These are phyloP conservation scores for Vicia sativa DNA, from an alignment of 306 rosid genomes.

Conservation along the genomic window DNA sequence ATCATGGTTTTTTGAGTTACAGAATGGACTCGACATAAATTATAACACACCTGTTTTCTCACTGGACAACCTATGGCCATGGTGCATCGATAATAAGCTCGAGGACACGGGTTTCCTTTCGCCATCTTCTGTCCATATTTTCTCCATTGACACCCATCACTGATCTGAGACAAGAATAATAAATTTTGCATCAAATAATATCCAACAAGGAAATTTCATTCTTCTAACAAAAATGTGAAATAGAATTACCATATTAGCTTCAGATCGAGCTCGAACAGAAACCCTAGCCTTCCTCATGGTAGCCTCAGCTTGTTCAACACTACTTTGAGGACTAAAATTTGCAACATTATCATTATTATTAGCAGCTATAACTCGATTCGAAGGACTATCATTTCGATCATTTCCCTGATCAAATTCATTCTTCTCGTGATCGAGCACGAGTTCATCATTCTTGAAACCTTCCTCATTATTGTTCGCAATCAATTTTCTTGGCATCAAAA, in stretches of 20 bases:
- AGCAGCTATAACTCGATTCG: slow-evolving; percentile 45
- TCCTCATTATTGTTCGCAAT: slow-evolving; percentile 50
- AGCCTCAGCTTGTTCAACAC: slow-evolving; percentile 72
- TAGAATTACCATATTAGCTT: slow-evolving; percentile 67
- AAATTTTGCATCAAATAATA: neutral
- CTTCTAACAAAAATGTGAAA: slow-evolving; percentile 1
- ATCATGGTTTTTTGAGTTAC: neutral
- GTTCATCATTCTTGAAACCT: slow-evolving; percentile 41
- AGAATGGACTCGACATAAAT: slow-evolving; percentile 1
- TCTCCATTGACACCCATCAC: slow-evolving; percentile 97
- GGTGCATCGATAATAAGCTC: slow-evolving; percentile 95
- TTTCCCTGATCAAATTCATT: slow-evolving; percentile 40
- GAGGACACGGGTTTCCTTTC: slow-evolving; percentile 96
- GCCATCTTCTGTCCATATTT: slow-evolving; percentile 98
- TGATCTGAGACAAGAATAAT: slow-evolving; percentile 51
- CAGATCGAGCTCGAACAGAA: slow-evolving; percentile 83
- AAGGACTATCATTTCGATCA: slow-evolving; percentile 56
- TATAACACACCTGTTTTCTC: slow-evolving; percentile 69
- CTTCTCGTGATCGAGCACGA: slow-evolving; percentile 45
- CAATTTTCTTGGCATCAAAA: slow-evolving; percentile 60
- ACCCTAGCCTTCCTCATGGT: slow-evolving; percentile 91
- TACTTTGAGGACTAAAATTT: slow-evolving; percentile 44
- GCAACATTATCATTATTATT: neutral
- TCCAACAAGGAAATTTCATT: neutral
- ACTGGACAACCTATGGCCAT: slow-evolving; percentile 97